Percentiles rank a stretch among this genome's conserved stretches.
These are phyloP conservation scores for Nothopassalora personata DNA, from an alignment of 2,329 filamentous ascomycete genomes.

Conservation along the genomic window DNA sequence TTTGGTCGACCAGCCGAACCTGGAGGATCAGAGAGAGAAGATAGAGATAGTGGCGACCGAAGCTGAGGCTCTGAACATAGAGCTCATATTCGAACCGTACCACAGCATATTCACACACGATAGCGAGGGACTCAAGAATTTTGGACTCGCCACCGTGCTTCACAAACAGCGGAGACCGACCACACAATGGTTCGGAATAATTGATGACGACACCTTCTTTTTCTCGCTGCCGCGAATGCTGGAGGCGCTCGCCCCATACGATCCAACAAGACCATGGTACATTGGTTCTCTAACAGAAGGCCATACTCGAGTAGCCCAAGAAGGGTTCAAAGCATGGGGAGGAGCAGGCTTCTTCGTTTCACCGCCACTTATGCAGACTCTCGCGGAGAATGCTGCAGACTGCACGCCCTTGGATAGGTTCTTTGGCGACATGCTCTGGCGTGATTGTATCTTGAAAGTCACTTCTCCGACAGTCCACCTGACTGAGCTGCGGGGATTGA, in stretches of 20 bases:
- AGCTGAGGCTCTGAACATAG: constrained; percentile 16
- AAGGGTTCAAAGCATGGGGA: constrained; percentile 29
- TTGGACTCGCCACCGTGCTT: constrained; percentile 22
- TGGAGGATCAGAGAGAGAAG: constrained; percentile 10
- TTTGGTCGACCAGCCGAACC: constrained; percentile 21
- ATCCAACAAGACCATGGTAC: constrained; percentile 20
- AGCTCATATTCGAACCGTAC: constrained; percentile 23
- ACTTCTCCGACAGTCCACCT: constrained; percentile 25
- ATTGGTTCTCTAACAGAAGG: constrained; percentile 27
- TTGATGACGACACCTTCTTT: constrained; percentile 31
- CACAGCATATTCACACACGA: constrained; percentile 12
- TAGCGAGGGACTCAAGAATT: constrained; percentile 25
- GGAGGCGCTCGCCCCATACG: constrained; percentile 18
- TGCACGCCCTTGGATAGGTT: constrained; percentile 21
- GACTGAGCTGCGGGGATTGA: constrained; percentile 23
- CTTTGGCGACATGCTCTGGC: constrained; percentile 26
- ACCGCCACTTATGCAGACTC: constrained; percentile 22
- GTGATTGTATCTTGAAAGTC: constrained; percentile 25
- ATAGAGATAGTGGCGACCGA: constrained; percentile 8
- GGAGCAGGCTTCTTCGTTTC: constrained; percentile 28
- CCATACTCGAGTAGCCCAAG: constrained; percentile 20
- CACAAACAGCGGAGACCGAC: constrained; percentile 12
- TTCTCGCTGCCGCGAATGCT: constrained; percentile 22
- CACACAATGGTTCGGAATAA: constrained; percentile 26
- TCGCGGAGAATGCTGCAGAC: constrained; percentile 19